Evolutionary conservation across 2,329 filamentous ascomycete genomes (phyloP), one percentile per base, ranked within the genome.

Genomic region (Neophaeococcomyces mojaviensis): DNA sequence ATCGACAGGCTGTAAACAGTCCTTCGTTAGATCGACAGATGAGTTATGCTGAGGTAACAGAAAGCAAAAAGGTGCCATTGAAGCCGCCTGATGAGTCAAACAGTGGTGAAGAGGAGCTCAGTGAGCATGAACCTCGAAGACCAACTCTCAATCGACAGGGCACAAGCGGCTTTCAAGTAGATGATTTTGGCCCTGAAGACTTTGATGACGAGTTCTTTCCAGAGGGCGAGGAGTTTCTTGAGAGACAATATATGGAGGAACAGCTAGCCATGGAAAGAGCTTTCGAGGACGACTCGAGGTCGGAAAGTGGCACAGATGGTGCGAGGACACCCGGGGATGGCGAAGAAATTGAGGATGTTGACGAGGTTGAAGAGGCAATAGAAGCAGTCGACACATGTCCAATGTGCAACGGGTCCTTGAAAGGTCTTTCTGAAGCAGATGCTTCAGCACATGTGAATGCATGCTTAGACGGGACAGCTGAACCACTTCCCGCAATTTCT

Each of bases 381-480:
- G 49, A 57, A 18, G 59, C 64, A 34, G 58, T 58, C 4, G 58
- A 68, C 2, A 61, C 65, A 19, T 97, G 89, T 62, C 90, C 90
- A 1, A 81, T 97, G 22, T 97, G 92, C 63, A 78, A 76, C 55
- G 70, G 71, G 1, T 79, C 67, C 52, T 69, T 96, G 28, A 66
- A 63, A 13, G 81, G 79, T 0, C 62, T 82, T 10, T 77, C 70
- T 15, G 67, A 71, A 51, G 52, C 51, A 30, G 78, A 90, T 56
- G 84, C 82, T 8, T 85, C 84, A 5, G 68, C 83, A 2, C 92
- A 98, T 63, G 92, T 98, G 54, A 98, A 98, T 62, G 80, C 82
- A 8, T 98, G 92, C 64, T 72, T 98, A 2, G 92, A 98, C 61
- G 88, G 88, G 1, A 84, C 84, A 37, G 77, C 84, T 4, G 75